Evolutionary conservation across 2,329 filamentous ascomycete species (phyloP).

Genomic region (Cladosporium sp.): DNA sequence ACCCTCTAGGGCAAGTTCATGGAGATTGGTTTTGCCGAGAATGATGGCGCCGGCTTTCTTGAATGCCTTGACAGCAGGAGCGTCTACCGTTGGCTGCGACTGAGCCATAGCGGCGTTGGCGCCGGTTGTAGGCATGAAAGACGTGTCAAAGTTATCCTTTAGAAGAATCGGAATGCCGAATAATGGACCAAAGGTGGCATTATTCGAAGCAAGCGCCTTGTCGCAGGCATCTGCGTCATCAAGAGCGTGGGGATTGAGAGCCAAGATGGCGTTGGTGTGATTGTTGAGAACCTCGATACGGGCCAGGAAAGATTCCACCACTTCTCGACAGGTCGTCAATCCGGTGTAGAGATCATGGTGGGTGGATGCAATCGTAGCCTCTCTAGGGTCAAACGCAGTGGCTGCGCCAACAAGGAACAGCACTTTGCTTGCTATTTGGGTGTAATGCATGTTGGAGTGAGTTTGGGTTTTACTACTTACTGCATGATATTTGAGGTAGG

Average conservation of each 20-base stretch:
- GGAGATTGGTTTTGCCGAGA: slow-evolving; percentile 45
- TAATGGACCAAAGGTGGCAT: slow-evolving; percentile 50
- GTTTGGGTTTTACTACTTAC: not conserved
- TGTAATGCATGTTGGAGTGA: not conserved
- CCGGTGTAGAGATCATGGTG: slow-evolving; percentile 57
- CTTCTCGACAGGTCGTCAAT: slow-evolving; percentile 54
- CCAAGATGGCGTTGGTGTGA: slow-evolving; percentile 58
- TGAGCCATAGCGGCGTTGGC: slow-evolving; percentile 52
- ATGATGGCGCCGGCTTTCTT: slow-evolving; percentile 37
- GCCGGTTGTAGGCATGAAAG: slow-evolving; percentile 59
- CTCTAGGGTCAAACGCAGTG: slow-evolving; percentile 51
- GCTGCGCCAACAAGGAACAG: not conserved
- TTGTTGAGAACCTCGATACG: slow-evolving; percentile 60
- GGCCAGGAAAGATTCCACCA: slow-evolving; percentile 57
- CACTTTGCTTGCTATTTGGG: not conserved
- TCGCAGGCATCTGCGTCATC: slow-evolving; percentile 54
- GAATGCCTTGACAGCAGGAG: slow-evolving; percentile 31
- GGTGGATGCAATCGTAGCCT: slow-evolving; percentile 59
- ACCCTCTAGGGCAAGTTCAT: slow-evolving; percentile 65
- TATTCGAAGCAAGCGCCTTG: slow-evolving; percentile 45
- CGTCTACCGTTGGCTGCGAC: slow-evolving; percentile 45
- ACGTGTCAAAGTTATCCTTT: slow-evolving; percentile 65
- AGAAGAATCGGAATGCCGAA: slow-evolving; percentile 64
- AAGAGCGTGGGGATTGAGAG: slow-evolving; percentile 53
- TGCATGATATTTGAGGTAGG: not conserved